A percentile compares a stretch with the other conserved stretches of the same genome.
phyloP scores from a whole-genome alignment of 768 basidiomycete genomes.

The Mycena galopus region DNA sequence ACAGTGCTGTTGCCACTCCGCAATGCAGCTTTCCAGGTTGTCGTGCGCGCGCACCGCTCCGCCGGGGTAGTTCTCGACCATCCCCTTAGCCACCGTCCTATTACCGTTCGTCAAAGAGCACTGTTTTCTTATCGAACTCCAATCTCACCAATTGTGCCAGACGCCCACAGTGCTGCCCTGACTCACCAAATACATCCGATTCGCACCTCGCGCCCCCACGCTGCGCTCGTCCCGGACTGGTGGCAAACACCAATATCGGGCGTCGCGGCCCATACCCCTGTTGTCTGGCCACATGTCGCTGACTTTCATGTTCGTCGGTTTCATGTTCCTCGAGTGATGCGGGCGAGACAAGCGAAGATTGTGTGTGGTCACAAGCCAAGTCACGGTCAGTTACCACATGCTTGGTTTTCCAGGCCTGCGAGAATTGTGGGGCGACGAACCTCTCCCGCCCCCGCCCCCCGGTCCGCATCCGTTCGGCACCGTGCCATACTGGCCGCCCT shows the following conservation, averaged over 20 bases:
- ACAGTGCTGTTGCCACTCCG: slow-evolving; percentile 20
- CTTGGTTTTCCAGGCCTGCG: too few species aligned
- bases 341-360: too few species aligned
- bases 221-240: background rate
- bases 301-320: background rate
- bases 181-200: background rate
- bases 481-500: too few species aligned
- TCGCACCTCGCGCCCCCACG: background rate
- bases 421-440: too few species aligned
- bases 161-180: background rate
- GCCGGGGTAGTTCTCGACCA: background rate
- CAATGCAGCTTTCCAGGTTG: background rate
- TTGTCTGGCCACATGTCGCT: background rate
- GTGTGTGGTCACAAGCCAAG: too few species aligned
- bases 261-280: background rate
- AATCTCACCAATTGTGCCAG: background rate
- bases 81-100: background rate
- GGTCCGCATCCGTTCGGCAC: too few species aligned
- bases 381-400: too few species aligned
- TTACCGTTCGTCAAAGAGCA: too few species aligned
- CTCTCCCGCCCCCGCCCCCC: too few species aligned
- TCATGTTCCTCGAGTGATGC: background rate
- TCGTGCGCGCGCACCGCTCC: background rate
- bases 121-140: too few species aligned
- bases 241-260: background rate